Evolutionary conservation across 208 protist genomes (phyloP).

Genomic region (Leishmania gerbilli): DNA sequence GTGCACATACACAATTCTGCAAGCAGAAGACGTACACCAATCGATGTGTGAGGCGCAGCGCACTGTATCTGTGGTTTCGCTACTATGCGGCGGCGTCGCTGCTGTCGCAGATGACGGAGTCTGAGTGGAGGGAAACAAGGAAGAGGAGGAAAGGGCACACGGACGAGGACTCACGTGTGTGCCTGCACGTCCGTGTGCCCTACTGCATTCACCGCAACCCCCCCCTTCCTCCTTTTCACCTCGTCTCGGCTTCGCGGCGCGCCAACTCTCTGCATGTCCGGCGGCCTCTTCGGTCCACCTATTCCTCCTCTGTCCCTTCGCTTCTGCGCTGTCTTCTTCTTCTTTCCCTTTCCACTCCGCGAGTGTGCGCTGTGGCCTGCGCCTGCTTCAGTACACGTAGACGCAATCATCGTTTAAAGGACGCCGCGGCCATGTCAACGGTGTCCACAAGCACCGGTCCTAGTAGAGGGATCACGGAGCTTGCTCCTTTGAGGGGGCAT

Average conservation of each 20-base stretch:
- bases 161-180: not conserved
- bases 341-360: not conserved
- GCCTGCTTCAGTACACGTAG: not conserved
- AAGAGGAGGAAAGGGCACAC: not conserved
- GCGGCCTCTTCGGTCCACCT: not conserved
- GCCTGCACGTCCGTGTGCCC: not conserved
- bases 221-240: not conserved
- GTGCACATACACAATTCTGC: not conserved
- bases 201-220: not conserved
- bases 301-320: not conserved
- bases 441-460: not conserved
- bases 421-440: not conserved
- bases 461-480: slow-evolving; percentile 37
- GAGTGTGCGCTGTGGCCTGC: not conserved
- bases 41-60: not conserved
- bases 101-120: too few relatives aligned
- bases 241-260: not conserved
- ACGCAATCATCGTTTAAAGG: not conserved
- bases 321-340: not conserved
- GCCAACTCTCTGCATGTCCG: slow-evolving; percentile 1
- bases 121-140: not conserved
- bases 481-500: slow-evolving; percentile 55
- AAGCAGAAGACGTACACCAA: not conserved
- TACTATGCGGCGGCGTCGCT: not conserved
- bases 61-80: not conserved